phyloP scores from a whole-genome alignment of 129 eudicot genomes.

The sunflower (Helianthus annuus) region HanXRQr2.0-SUNRISE NC_035443.2:189650861-189651360 shows the following conservation, averaged over 20 bases:
- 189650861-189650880: not conserved
- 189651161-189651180: no score
- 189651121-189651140: not conserved
- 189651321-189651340: no score
- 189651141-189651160: no score
- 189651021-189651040: not conserved
- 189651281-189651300: no score
- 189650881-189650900: not conserved
- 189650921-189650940: not conserved
- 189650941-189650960: not conserved
- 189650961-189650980: not conserved
- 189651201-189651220: no score
- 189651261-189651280: no score
- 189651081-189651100: constrained; percentile 4
- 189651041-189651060: not conserved
- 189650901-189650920: not conserved
- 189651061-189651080: not conserved
- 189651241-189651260: no score
- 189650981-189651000: not conserved
- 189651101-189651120: constrained; percentile 2
- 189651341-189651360: no score
- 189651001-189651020: not conserved
- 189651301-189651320: no score
- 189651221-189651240: no score
- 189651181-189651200: no score